These are phyloP conservation scores for Davidsoniella virescens DNA, from an alignment of 2,329 filamentous ascomycete genomes.

Conservation along the genomic window DNA sequence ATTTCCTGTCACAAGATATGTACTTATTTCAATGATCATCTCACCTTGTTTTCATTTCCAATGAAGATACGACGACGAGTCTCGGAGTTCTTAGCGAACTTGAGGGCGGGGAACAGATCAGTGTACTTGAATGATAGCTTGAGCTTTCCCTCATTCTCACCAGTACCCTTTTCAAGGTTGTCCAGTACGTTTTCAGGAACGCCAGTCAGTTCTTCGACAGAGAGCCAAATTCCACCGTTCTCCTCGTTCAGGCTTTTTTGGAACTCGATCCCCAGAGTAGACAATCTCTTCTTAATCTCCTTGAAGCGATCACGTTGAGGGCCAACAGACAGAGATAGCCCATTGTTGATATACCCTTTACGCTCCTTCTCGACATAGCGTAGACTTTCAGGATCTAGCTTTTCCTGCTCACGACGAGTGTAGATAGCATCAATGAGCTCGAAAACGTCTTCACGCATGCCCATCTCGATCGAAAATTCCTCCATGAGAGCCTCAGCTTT, in stretches of 20 bases:
- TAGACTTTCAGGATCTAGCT: constrained; percentile 51
- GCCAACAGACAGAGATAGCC: constrained; percentile 53
- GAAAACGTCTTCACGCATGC: constrained; percentile 72
- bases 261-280: constrained; percentile 57
- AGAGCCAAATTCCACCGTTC: constrained; percentile 67
- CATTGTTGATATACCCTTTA: constrained; percentile 62
- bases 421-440: constrained; percentile 43
- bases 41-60: constrained; percentile 62
- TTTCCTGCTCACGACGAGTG: constrained; percentile 30
- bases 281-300: constrained; percentile 68
- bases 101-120: constrained; percentile 61
- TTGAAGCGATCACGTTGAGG: constrained; percentile 64
- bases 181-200: constrained; percentile 56
- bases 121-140: constrained; percentile 72
- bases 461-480: constrained; percentile 61
- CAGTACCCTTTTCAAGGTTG: constrained; percentile 53
- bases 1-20: not conserved
- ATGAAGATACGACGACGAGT: constrained; percentile 54
- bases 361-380: constrained; percentile 64
- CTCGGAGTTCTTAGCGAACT: constrained; percentile 57
- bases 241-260: constrained; percentile 74
- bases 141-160: constrained; percentile 56
- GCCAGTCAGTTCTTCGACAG: constrained; percentile 54
- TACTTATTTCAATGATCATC: not conserved
- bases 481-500: constrained; percentile 62